Base-by-base conservation (phyloP, 805 yeast species). In the Candida nitratophila region DNA sequence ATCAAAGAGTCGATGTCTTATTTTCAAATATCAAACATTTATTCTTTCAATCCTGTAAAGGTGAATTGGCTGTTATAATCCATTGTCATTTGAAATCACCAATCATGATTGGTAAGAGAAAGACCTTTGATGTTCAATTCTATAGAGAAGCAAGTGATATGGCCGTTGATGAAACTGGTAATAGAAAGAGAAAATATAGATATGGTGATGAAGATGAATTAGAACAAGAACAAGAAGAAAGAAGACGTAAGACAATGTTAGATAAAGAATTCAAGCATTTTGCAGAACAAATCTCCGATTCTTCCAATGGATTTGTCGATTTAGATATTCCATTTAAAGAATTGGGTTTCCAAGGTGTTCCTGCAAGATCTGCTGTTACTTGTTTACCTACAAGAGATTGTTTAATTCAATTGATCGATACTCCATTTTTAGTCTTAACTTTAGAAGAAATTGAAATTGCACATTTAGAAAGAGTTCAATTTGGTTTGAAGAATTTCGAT, bases 141-240 rank as follows among this genome's bases (percentile, higher is more conserved):
- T 93, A 90, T 70, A 76, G 98, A 50, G 99, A 93, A 64, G 98
- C 97, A 12, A 81, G 95, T 27, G 99, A 93, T 60, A 85, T 89
- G 74, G 81, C 95, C 3, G 89, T 89, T 56, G 99, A 93, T 65
- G 99, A 93, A 66, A 93, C 99, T 17, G 96, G 97, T 51, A 90
- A 88, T 48, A 83, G 96, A 49, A 83, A 87, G 68, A 81, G 97
- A 64, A 77, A 76, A 51, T 83, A 83, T 64, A 72, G 83, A 52
- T 93, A 93, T 61, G 99, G 99, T 39, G 99, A 93, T 63, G 99
- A 93, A 64, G 99, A 93, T 64, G 99, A 93, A 68, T 72, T 93
- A 51, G 98, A 93, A 66, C 97, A 91, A 66, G 99, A 93, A 69
- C 97, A 91, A 67, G 98, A 93, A 64, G 99, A 93, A 68, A 82